Evolutionary conservation across 2,329 filamentous ascomycete species (phyloP).

Genomic region (Xylariales sp.): DNA sequence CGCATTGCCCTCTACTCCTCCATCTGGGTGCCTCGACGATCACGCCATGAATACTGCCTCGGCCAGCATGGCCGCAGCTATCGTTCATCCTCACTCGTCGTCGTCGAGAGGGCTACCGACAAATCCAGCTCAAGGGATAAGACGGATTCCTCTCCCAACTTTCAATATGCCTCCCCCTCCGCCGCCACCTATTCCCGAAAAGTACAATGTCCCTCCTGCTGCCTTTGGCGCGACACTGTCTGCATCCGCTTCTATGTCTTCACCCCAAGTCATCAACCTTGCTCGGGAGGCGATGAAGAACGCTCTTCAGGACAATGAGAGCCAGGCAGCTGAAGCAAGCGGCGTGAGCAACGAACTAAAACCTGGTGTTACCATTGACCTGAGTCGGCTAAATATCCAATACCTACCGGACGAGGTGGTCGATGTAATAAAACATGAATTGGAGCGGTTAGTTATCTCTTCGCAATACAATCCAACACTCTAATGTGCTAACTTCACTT

Average conservation of each 20-base stretch:
- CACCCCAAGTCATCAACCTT: constrained; percentile 72
- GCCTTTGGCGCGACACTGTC: constrained; percentile 60
- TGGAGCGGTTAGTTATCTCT: constrained; percentile 70
- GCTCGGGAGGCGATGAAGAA: constrained; percentile 75
- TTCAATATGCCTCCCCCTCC: constrained; percentile 55
- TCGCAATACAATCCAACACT: not conserved
- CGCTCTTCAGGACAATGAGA: constrained; percentile 73
- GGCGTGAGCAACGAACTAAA: constrained; percentile 70
- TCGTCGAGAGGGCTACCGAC: constrained; percentile 46
- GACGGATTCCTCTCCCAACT: constrained; percentile 47
- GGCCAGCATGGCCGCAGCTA: constrained; percentile 48
- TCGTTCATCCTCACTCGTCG: constrained; percentile 47
- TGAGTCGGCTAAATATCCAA: constrained; percentile 80
- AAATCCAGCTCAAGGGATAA: constrained; percentile 46
- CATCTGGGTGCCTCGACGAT: constrained; percentile 9
- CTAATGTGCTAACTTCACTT: constrained; percentile 38
- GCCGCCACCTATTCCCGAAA: constrained; percentile 63
- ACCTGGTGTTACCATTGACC: constrained; percentile 80
- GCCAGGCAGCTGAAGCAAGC: constrained; percentile 70
- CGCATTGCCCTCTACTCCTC: constrained; percentile 26
- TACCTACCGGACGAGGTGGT: constrained; percentile 79
- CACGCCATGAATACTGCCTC: constrained; percentile 47
- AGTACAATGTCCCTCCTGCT: constrained; percentile 49
- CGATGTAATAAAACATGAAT: constrained; percentile 77
- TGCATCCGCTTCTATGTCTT: constrained; percentile 64